Evolutionary conservation across 192 early-diverging fungal species (phyloP).

Genomic region (Phlyctochytrium bullatum): DNA sequence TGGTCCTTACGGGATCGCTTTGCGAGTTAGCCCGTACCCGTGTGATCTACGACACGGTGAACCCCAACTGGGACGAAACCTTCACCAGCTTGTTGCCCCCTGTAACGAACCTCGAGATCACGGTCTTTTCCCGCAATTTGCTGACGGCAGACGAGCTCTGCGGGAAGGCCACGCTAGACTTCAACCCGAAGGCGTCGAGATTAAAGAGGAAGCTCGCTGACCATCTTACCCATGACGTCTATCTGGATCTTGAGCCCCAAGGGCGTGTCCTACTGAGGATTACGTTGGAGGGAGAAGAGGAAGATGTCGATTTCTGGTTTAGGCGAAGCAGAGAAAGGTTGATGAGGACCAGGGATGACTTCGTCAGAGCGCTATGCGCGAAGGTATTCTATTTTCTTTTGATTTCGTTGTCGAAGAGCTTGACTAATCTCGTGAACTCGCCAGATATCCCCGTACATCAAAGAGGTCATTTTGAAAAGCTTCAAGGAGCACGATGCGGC

Average conservation of each 20-base stretch:
- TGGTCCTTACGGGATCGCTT: constrained; percentile 34
- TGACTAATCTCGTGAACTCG: neutral
- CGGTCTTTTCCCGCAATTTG: constrained; percentile 45
- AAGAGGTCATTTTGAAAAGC: constrained; percentile 41
- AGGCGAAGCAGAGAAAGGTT: constrained; percentile 45
- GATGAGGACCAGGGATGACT: constrained; percentile 48
- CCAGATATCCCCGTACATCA: constrained; percentile 43
- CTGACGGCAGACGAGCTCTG: constrained; percentile 47
- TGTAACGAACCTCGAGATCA: constrained; percentile 45
- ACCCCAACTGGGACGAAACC: constrained; percentile 57
- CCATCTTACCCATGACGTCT: constrained; percentile 58
- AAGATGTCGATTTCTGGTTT: constrained; percentile 62
- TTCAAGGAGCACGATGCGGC: constrained; percentile 54
- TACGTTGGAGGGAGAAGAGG: constrained; percentile 55
- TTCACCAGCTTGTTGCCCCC: constrained; percentile 52
- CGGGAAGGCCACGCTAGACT: constrained; percentile 49
- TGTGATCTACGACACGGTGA: constrained; percentile 44
- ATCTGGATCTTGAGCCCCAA: constrained; percentile 56
- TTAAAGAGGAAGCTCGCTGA: constrained; percentile 41
- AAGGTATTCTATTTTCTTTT: constrained; percentile 25
- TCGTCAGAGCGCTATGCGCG: constrained; percentile 40
- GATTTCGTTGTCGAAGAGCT: no score
- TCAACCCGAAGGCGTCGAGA: constrained; percentile 32
- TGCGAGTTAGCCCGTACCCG: constrained; percentile 48
- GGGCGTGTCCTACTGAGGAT: constrained; percentile 51